Base-by-base conservation (phyloP, 495 filamentous ascomycete species). In the Coniosporium apollinis region DNA sequence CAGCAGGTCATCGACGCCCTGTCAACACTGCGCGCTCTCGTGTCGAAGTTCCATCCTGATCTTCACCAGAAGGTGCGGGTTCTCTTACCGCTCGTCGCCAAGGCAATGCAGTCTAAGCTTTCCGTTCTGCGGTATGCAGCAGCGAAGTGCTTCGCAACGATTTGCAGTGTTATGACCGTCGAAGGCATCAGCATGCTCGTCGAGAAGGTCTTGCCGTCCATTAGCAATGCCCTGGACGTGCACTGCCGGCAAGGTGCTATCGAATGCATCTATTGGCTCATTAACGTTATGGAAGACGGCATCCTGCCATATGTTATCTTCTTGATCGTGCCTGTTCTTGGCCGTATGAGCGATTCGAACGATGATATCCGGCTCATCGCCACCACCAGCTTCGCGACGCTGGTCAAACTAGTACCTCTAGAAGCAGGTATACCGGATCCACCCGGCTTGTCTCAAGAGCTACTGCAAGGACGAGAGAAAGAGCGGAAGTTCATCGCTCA, bases 251-350 rank as follows among this genome's bases (percentile, higher is more conserved):
- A 96, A 61, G 89, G 89, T 33, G 81, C 82, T 14, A 84, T 94
- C 40, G 89, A 97, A 55, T 80, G 72, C 43, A 76, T 97, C 37
- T 97, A 97, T 48, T 59, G 94, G 49, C 65, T 97, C 22, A 96
- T 96, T 46, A 79, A 91, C 48, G 87, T 96, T 36, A 97, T 97
- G 89, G 89, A 91, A 39, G 91, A 94, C 47, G 69, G 71, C 32
- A 96, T 97, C 38, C 61, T 97, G 14, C 89, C 89, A 6, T 97
- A 96, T 55, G 89, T 97, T 37, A 94, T 97, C 46, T 96, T 97
- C 72, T 70, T 97, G 36, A 87, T 97, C 30, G 87, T 94, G n/a
- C 89, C 89, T 2, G 87, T 97, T 3, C 68, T 97, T 34, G 89
- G 89, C 25, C 75, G 89, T n/a, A 97, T 97, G 89, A 94, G 86